Percentiles rank a stretch among this genome's conserved stretches.
Evolutionary conservation across 2,329 filamentous ascomycete genomes (phyloP).

Genomic region (Aphanoascus verrucosus): DNA sequence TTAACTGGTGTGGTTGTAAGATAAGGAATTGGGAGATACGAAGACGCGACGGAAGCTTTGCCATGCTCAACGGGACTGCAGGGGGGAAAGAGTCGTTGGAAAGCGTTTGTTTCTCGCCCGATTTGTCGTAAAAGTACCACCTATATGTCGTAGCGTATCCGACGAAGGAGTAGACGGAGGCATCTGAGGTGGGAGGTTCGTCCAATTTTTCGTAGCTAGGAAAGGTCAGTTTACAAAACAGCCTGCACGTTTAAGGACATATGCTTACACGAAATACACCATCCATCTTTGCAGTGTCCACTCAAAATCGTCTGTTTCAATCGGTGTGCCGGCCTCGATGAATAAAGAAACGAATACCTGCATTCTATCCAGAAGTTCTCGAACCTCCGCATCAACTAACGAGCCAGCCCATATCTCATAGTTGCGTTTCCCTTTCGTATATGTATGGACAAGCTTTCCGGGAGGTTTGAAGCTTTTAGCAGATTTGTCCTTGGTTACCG

Average conservation of each 20-base stretch:
- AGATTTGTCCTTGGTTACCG: conserved; percentile 38
- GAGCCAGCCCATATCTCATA: conserved; percentile 81
- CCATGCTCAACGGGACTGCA: conserved; percentile 37
- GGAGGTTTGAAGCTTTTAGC: conserved; percentile 56
- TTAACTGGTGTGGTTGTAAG: conserved; percentile 72
- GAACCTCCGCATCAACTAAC: conserved; percentile 58
- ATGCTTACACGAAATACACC: conserved; percentile 66
- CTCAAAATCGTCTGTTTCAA: conserved; percentile 60
- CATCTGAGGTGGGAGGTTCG: conserved; percentile 34
- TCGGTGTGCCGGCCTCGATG: conserved; percentile 81
- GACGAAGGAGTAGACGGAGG: conserved; percentile 63
- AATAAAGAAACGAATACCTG: conserved; percentile 77
- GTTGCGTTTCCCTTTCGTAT: conserved; percentile 49
- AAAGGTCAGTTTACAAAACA: conserved; percentile 10
- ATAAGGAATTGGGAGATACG: conserved; percentile 91
- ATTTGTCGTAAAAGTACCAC: conserved; percentile 57
- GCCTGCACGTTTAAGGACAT: background rate
- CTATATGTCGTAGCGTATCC: conserved; percentile 88
- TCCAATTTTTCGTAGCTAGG: conserved; percentile 45
- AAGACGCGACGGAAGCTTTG: conserved; percentile 61
- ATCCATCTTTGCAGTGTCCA: conserved; percentile 74
- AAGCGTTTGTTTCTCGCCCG: conserved; percentile 31
- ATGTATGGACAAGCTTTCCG: conserved; percentile 57
- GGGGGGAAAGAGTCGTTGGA: conserved; percentile 37
- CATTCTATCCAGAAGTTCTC: conserved; percentile 63